phyloP scores from a whole-genome alignment of 345 rosid genomes.

The Geranium rotundifolium region DNA sequence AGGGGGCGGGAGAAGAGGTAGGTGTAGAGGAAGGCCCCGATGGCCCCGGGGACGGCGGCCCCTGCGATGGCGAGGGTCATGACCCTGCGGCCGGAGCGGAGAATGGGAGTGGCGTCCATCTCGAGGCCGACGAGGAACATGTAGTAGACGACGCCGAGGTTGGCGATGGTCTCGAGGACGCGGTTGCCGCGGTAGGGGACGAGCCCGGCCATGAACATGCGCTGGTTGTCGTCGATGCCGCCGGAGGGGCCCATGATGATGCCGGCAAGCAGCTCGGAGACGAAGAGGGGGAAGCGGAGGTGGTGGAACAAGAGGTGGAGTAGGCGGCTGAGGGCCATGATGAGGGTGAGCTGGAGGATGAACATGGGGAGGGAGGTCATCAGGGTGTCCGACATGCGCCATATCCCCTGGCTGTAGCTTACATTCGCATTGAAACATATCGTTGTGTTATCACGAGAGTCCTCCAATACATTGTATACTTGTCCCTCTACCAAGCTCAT shows the following conservation, averaged over 20 bases:
- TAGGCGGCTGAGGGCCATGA: constrained; percentile 3
- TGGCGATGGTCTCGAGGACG: constrained; percentile 39
- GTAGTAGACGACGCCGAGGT: constrained; percentile 36
- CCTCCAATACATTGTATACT: no score
- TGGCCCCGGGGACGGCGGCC: constrained; percentile 19
- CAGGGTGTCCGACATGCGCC: constrained; percentile 9
- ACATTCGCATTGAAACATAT: no score
- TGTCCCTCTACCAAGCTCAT: no score
- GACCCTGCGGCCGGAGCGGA: constrained; percentile 15
- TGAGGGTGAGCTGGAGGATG: constrained; percentile 11
- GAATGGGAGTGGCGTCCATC: constrained; percentile 35
- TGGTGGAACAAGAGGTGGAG: constrained; percentile 22
- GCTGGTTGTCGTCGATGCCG: neutral
- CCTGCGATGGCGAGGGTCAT: constrained; percentile 27
- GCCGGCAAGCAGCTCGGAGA: constrained; percentile 6
- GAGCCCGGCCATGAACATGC: neutral
- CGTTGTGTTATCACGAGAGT: no score
- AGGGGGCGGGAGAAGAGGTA: neutral
- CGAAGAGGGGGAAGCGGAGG: constrained; percentile 16
- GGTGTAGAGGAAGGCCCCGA: constrained; percentile 26
- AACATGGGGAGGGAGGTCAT: constrained; percentile 16
- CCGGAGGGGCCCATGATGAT: constrained; percentile 15
- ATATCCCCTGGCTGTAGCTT: no score
- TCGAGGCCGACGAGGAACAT: constrained; percentile 59
- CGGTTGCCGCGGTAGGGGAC: constrained; percentile 22